Evolutionary conservation across 139 green algal species (phyloP), one percentile per base, ranked within the genome.

Genomic region (Chlamydomonas sphaeroides): DNA sequence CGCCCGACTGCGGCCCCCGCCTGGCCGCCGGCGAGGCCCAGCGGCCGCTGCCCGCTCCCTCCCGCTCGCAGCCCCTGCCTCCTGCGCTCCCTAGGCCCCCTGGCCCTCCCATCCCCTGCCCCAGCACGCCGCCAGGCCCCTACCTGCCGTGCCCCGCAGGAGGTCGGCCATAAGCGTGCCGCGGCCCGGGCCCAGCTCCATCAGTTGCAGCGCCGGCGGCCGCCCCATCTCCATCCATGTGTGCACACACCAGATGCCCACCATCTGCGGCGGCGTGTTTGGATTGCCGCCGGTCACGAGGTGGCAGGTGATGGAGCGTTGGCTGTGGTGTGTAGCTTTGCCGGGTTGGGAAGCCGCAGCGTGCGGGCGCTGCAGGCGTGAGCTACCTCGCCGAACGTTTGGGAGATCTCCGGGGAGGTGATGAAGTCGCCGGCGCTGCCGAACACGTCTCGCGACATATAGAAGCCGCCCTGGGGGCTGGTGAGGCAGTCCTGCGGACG

Each of bases 311-410:
- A 68, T 21, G 41, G 25, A 74, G 26, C 39, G 39, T 14, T 65
- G 57, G 57, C 23, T 65, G 14, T n/a, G n/a, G n/a, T n/a, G n/a
- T n/a, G n/a, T n/a, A n/a, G n/a, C n/a, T n/a, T n/a, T n/a, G n/a
- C n/a, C n/a, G n/a, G n/a, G n/a, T n/a, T n/a, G n/a, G n/a, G n/a
- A n/a, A n/a, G n/a, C n/a, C n/a, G n/a, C n/a, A n/a, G n/a, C n/a
- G n/a, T n/a, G n/a, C n/a, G n/a, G n/a, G n/a, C n/a, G n/a, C n/a
- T n/a, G n/a, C n/a, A n/a, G n/a, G n/a, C 63, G 79, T 33, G 63
- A 96, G 92, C 93, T 99, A 96, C 93, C 93, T 99, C 97, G 6
- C 97, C 97, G 91, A 99, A 98, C 87, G 99, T 92, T 87, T 99
- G 97, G 14, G 91, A 97, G 59, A 99, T 95, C 79, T 99, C 97